phyloP scores from a whole-genome alignment of 2,329 filamentous ascomycete genomes.

The Sporothrix pallida region DNA sequence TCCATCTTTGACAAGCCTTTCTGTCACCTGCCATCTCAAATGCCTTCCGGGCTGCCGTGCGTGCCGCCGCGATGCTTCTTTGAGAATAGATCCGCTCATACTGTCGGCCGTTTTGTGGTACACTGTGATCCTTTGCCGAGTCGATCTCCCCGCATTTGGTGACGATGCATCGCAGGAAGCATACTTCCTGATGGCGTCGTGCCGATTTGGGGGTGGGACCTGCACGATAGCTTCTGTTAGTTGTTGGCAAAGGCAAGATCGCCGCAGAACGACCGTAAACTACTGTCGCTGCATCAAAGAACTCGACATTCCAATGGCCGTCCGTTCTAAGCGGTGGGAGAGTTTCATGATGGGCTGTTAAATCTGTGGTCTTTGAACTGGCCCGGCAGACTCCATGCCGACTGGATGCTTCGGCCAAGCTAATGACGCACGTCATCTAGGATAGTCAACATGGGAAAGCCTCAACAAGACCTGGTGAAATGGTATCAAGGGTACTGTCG shows the following conservation, averaged over 20 bases:
- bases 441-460: too few relatives aligned
- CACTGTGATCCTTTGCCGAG: not conserved
- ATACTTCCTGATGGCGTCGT: not conserved
- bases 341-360: too few relatives aligned
- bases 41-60: too few relatives aligned
- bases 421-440: too few relatives aligned
- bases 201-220: not conserved
- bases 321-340: too few relatives aligned
- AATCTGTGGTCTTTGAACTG: too few relatives aligned
- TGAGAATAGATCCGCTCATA: not conserved
- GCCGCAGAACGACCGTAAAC: not conserved
- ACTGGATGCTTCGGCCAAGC: too few relatives aligned
- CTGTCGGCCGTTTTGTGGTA: not conserved
- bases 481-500: too few relatives aligned
- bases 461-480: too few relatives aligned
- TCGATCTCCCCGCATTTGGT: not conserved
- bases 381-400: too few relatives aligned
- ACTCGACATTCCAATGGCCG: too few relatives aligned
- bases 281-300: not conserved
- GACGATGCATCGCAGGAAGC: not conserved
- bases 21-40: not conserved
- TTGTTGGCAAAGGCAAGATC: not conserved
- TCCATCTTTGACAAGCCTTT: not conserved
- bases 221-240: conserved; percentile 1
- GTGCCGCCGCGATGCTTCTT: not conserved